Evolutionary conservation across 2,329 filamentous ascomycete genomes (phyloP).

Genomic region (Ophiostoma sp.): DNA sequence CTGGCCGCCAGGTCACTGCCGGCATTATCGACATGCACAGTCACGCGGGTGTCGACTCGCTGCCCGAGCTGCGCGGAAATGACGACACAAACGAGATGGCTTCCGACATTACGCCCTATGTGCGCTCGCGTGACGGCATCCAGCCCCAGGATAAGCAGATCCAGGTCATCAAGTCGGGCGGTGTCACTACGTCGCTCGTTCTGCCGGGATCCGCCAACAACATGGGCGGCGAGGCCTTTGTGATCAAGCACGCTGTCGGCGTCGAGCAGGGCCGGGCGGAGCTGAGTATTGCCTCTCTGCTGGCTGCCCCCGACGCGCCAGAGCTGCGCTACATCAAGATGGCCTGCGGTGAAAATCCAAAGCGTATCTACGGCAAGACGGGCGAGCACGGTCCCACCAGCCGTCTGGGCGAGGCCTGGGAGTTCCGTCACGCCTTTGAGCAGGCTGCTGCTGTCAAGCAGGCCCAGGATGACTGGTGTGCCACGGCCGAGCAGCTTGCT

Average conservation of each 20-base stretch:
- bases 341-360: constrained; percentile 68
- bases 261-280: constrained; percentile 55
- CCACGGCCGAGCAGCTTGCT: constrained; percentile 42
- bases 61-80: constrained; percentile 52
- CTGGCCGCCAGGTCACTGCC: constrained; percentile 56
- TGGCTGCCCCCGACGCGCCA: constrained; percentile 59
- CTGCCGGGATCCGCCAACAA: constrained; percentile 68
- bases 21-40: constrained; percentile 70
- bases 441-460: constrained; percentile 53
- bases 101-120: constrained; percentile 60
- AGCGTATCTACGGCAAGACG: constrained; percentile 53
- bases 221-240: constrained; percentile 65
- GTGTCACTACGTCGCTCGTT: constrained; percentile 63
- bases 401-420: constrained; percentile 63
- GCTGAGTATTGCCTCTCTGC: constrained; percentile 57
- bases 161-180: constrained; percentile 65
- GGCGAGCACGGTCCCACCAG: constrained; percentile 53
- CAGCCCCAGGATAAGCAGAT: constrained; percentile 60
- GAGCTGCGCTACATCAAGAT: constrained; percentile 69
- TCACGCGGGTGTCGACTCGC: constrained; percentile 55
- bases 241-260: constrained; percentile 63
- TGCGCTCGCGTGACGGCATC: constrained; percentile 61
- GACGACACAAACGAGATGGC: constrained; percentile 61
- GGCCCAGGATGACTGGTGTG: constrained; percentile 64
- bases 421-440: constrained; percentile 63